These are phyloP conservation scores for Aurinia saxatilis DNA, from an alignment of 345 rosid genomes.

Conservation along the genomic window DNA sequence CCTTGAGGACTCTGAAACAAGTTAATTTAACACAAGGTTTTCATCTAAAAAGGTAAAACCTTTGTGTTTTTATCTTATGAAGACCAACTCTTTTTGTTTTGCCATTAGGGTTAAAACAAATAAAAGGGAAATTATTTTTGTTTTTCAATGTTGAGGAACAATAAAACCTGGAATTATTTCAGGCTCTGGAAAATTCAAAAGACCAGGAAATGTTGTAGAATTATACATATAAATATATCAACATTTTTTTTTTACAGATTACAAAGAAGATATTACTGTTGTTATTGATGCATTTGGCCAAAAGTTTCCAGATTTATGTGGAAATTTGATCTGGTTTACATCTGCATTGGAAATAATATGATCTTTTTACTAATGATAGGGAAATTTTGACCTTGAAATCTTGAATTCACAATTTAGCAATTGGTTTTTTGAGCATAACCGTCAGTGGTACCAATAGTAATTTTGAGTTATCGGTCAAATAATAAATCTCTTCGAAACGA, in stretches of 20 bases:
- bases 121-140: constrained; percentile 5
- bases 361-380: no score
- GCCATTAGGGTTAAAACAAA: constrained; percentile 19
- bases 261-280: no score
- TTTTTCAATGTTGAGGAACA: constrained; percentile 7
- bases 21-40: constrained; percentile 1
- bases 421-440: no score
- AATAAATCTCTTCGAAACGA: neutral
- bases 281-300: no score
- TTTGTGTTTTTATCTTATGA: neutral
- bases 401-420: no score
- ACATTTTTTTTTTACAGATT: neutral
- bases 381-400: no score
- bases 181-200: constrained; percentile 9
- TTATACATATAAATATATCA: neutral
- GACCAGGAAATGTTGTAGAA: constrained; percentile 27
- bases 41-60: neutral
- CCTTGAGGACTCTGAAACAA: constrained; percentile 26
- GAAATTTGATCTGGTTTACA: no score
- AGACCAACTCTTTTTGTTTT: constrained; percentile 17
- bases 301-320: no score
- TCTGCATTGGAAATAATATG: no score
- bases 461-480: neutral
- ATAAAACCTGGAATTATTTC: constrained; percentile 10
- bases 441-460: neutral